Conservation (phyloP, 148 eudicot species). For the Cornus suecica region DNA sequence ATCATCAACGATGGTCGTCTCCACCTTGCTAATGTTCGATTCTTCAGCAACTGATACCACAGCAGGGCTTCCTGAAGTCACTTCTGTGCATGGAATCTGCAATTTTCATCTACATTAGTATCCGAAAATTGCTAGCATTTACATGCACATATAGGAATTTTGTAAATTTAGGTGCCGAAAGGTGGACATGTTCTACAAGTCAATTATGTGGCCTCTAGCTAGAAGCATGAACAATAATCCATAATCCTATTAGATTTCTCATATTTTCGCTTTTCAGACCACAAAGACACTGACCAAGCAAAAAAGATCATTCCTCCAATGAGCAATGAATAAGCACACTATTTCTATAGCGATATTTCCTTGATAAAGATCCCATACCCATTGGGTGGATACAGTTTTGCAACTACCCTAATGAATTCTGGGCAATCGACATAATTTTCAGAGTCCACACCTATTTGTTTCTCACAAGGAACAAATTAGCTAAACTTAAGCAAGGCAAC, state of each 20-base stretch:
- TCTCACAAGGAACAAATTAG: neutral
- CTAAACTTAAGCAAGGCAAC: neutral
- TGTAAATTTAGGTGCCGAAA: neutral
- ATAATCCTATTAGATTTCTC: neutral
- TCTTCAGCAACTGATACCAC: constrained; percentile 21
- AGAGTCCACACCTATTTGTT: neutral
- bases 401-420: neutral
- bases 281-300: neutral
- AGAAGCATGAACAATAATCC: neutral
- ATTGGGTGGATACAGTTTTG: neutral
- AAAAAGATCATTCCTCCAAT: neutral
- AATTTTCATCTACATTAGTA: neutral
- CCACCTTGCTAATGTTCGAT: constrained; percentile 50
- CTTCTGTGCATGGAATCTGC: constrained; percentile 40
- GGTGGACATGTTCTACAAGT: neutral
- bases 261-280: neutral
- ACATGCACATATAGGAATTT: neutral
- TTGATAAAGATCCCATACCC: neutral
- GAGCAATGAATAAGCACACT: neutral
- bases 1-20: constrained; percentile 46
- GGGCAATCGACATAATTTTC: neutral
- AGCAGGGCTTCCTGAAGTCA: constrained; percentile 11
- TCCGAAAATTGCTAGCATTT: neutral
- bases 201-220: neutral
- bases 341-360: neutral